These are phyloP conservation scores for Plasmodium relictum DNA, from an alignment of 169 alveolate species.

Conservation along the genomic window DNA sequence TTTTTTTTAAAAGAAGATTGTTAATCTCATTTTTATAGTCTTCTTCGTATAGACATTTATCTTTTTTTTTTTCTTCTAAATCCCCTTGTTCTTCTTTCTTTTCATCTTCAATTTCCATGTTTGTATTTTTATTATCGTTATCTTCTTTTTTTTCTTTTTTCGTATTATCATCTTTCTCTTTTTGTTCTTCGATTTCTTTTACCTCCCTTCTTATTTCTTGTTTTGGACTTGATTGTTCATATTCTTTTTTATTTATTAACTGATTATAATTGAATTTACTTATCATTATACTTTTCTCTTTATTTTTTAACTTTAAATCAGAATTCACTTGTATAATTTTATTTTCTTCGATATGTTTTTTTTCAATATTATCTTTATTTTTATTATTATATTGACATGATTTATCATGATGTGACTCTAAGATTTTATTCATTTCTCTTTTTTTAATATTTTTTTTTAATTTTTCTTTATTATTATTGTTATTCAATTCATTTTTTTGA, in stretches of 20 bases:
- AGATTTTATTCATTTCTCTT: background rate
- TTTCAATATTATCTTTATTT: background rate
- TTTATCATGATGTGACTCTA: no score
- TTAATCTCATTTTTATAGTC: conserved; percentile 17
- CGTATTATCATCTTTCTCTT: no score
- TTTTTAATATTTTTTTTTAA: background rate
- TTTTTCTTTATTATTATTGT: background rate
- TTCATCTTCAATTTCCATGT: no score
- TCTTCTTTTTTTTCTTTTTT: background rate
- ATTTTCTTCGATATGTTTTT: background rate
- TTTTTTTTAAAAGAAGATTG: conserved; percentile 13
- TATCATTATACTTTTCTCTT: no score
- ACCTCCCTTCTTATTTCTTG: no score
- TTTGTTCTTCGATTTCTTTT: no score
- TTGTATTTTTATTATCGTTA: background rate
- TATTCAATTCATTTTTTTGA: background rate
- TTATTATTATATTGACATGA: background rate
- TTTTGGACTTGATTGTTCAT: no score
- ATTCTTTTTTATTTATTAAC: no score
- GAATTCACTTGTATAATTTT: background rate
- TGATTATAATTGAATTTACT: no score
- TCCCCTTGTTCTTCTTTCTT: background rate
- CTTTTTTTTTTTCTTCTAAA: conserved; percentile 14
- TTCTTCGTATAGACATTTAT: conserved; percentile 22
- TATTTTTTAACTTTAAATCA: no score